phyloP scores from a whole-genome alignment of 2,329 filamentous ascomycete genomes.

The Diaporthe sp. region DNA sequence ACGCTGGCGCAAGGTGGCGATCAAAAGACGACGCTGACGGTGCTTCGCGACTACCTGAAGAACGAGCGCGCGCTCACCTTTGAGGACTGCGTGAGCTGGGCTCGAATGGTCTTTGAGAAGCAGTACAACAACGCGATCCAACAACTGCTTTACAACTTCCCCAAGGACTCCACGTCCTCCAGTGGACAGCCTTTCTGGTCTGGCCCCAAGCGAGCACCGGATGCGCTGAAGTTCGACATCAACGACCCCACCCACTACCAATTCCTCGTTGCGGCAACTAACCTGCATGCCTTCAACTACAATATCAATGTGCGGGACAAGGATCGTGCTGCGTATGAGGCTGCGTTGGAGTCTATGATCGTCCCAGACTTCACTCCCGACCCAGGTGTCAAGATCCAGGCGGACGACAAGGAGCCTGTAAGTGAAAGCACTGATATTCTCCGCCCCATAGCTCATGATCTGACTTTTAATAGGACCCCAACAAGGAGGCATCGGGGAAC shows the following conservation, averaged over 20 bases:
- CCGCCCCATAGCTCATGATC: constrained; percentile 1
- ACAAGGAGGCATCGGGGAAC: constrained; percentile 68
- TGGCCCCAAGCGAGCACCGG: constrained; percentile 95
- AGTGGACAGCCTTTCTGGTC: constrained; percentile 97
- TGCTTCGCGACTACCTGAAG: constrained; percentile 89
- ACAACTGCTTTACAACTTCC: constrained; percentile 96
- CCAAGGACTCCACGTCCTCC: constrained; percentile 91
- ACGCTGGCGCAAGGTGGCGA: constrained; percentile 94
- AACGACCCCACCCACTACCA: constrained; percentile 88
- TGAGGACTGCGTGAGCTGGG: constrained; percentile 98
- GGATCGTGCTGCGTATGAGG: constrained; percentile 79
- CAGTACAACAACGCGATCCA: constrained; percentile 98
- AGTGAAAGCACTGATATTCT: constrained; percentile 48
- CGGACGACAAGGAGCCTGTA: constrained; percentile 91
- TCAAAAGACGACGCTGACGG: constrained; percentile 94
- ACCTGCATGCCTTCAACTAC: constrained; percentile 98
- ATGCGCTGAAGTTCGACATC: constrained; percentile 88
- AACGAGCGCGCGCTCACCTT: constrained; percentile 92
- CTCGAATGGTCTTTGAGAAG: constrained; percentile 91
- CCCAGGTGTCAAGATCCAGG: constrained; percentile 94
- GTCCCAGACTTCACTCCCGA: constrained; percentile 95
- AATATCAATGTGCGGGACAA: constrained; percentile 88
- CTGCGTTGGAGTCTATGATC: constrained; percentile 91
- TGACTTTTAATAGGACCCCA: constrained; percentile 75
- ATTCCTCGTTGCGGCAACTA: constrained; percentile 90